Evolutionary conservation across 176 grass and related monocot genomes (phyloP).

Genomic region (Oryza brachyantha): DNA sequence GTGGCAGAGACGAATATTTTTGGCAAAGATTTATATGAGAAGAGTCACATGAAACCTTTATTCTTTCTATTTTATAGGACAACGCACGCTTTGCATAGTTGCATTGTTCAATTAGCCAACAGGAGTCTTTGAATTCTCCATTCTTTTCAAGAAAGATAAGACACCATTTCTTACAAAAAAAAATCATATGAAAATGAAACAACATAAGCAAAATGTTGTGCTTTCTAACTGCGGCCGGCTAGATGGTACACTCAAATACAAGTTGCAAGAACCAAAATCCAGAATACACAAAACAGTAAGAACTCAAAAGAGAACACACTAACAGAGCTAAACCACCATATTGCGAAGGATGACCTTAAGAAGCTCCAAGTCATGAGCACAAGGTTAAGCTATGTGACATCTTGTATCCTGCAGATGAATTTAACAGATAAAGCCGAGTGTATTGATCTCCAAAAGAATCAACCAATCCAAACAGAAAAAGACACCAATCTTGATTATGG

Average conservation of each 20-base stretch:
- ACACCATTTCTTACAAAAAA: background rate
- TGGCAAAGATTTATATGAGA: background rate
- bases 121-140: background rate
- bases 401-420: conserved; percentile 1
- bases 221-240: background rate
- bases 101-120: background rate
- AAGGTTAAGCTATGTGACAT: background rate
- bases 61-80: background rate
- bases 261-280: background rate
- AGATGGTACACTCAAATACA: conserved; percentile 18
- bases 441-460: background rate
- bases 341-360: background rate
- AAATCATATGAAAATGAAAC: background rate
- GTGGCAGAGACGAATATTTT: background rate
- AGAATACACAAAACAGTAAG: conserved; percentile 21
- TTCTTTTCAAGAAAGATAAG: background rate
- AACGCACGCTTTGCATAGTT: background rate
- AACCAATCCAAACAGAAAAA: background rate
- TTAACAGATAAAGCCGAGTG: background rate
- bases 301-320: background rate
- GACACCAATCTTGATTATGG: background rate
- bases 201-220: background rate
- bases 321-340: conserved; percentile 3
- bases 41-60: background rate
- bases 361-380: background rate